Evolutionary conservation across 2,329 filamentous ascomycete species (phyloP), one percentile per base, ranked within the genome.

Genomic region (Ilyonectria mors-panacis): DNA sequence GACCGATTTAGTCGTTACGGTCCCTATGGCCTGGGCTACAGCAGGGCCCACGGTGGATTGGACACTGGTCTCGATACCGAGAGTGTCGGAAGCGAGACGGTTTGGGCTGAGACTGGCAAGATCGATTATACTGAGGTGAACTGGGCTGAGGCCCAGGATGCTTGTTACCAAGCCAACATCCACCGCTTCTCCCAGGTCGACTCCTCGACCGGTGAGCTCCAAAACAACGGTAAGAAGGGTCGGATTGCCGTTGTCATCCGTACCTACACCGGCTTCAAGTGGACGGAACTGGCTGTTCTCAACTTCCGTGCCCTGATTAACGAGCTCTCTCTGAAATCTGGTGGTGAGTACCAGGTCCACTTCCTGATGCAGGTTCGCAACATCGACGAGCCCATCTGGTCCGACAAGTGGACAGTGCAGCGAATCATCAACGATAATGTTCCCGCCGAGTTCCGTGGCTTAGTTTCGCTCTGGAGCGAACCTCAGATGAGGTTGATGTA

Each of bases 301-400:
- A 95, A 95, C 80, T 87, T 97, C 73, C 92, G 94, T 17, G 92
- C 94, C 35, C 83, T 97, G 74, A 89, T 97, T 47, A 89, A 92
- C 4, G 94, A 97, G 80, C 85, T 97, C 10, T 89, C 91, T 8
- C 83, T 97, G 55, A 85, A 89, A 62, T 95, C 93, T 0, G 93
- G 94, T 35, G 93, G 92, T 53, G 93, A 97, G 78, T 97, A 96
- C 74, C 87, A 88, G 5, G 86, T 97, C 3, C 93, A 96, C 79
- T 94, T 97, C 77, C 85, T 97, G 39, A 87, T 97, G 44, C 94
- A 97, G 72, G 93, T 97, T 71, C 94, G 93, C 74, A 92, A 97
- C 78, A 88, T 92, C 72, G 89, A 93, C 74, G 83, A 91, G 47
- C 93, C 92, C 50, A 94, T 97, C 72, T 97, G 93, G 92, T 89